Conservation (phyloP, 2,329 filamentous ascomycete genomes). For the Phialocephala sp. region DNA sequence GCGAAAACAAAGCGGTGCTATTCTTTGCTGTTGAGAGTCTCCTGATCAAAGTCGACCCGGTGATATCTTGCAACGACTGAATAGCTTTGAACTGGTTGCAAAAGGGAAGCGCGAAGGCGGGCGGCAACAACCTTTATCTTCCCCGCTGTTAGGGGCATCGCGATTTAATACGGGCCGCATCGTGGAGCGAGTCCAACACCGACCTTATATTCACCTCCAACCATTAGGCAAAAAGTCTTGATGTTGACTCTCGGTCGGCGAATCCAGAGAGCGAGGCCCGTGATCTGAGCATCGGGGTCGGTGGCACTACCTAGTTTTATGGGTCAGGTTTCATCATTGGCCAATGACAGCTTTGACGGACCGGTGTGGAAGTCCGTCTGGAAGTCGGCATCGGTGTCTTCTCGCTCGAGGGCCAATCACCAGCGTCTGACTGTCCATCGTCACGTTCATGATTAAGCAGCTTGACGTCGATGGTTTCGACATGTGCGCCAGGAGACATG, state of each 20-base stretch:
- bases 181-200: neutral
- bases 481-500: neutral
- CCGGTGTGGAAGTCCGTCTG: no score
- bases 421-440: no score
- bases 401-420: neutral
- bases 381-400: neutral
- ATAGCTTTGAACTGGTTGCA: neutral
- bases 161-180: neutral
- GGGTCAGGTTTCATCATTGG: no score
- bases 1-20: neutral
- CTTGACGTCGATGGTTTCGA: slow-evolving; percentile 2
- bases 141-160: neutral
- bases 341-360: no score
- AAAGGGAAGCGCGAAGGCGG: neutral
- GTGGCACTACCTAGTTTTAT: neutral
- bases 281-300: neutral
- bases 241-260: neutral
- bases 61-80: neutral
- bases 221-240: neutral
- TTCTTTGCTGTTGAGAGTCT: neutral
- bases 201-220: neutral
- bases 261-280: neutral
- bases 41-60: slow-evolving; percentile 1
- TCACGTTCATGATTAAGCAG: neutral
- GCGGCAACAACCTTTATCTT: neutral